These are phyloP conservation scores for Plasmodium gallinaceum DNA, from an alignment of 169 alveolate species.

Conservation along the genomic window DNA sequence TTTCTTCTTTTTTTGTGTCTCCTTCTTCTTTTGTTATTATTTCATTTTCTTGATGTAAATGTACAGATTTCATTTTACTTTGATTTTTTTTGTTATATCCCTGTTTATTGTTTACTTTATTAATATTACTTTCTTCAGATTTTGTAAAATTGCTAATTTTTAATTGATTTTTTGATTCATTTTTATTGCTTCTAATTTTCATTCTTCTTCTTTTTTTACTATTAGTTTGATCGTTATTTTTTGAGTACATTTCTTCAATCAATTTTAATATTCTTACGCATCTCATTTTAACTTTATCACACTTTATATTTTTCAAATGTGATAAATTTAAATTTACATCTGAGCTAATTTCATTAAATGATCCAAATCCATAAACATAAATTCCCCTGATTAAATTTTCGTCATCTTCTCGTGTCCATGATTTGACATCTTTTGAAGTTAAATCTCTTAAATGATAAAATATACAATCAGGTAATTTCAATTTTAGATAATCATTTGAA, in stretches of 20 bases:
- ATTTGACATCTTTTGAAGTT: conserved; percentile 84
- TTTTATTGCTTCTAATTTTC: conserved; percentile 6
- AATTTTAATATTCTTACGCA: conserved; percentile 84
- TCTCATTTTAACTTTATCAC: conserved; percentile 86
- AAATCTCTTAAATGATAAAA: conserved; percentile 79
- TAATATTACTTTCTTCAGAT: not conserved
- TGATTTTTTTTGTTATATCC: not conserved
- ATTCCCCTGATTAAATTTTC: conserved; percentile 88
- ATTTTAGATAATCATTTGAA: conserved; percentile 70
- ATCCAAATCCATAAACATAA: conserved; percentile 91
- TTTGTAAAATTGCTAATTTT: not conserved
- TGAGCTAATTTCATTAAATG: conserved; percentile 89
- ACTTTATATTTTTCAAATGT: conserved; percentile 82
- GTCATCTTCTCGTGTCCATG: conserved; percentile 87
- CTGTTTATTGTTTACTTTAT: not conserved
- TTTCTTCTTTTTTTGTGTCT: not conserved
- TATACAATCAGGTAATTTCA: conserved; percentile 81
- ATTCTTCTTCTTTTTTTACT: conserved; percentile 24
- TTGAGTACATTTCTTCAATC: conserved; percentile 75
- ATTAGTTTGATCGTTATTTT: conserved; percentile 23
- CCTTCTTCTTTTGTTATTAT: not conserved
- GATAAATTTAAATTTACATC: conserved; percentile 85
- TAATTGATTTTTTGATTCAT: not conserved
- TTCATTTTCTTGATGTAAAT: not conserved
- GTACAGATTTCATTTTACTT: not conserved